Conservation (phyloP, 306 rosid species). For the Prinsepia uniflora region DNA sequence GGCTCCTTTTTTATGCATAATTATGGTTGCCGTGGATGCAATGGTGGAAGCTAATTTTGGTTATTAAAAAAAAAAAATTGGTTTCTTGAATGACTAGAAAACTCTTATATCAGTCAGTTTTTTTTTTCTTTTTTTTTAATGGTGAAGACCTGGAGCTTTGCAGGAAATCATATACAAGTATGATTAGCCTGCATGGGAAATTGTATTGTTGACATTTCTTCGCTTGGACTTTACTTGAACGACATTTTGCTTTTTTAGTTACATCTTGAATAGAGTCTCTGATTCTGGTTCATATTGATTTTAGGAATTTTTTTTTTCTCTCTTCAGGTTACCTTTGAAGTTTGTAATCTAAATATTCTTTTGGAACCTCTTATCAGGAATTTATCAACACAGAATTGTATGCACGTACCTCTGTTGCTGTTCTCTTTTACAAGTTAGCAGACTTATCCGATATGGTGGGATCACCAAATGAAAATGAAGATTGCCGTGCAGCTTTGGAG, state of each 20-base stretch:
- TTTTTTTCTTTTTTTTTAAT: not conserved
- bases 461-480: conserved; percentile 40
- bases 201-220: not conserved
- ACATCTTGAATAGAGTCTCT: not conserved
- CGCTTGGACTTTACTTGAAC: not conserved
- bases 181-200: not conserved
- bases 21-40: not conserved
- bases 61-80: not conserved
- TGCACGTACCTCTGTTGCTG: conserved; percentile 95
- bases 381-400: conserved; percentile 93
- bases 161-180: conserved; percentile 3
- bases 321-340: conserved; percentile 4
- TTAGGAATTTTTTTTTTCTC: not conserved
- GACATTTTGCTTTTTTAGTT: not conserved
- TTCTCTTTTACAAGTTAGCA: conserved; percentile 77
- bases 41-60: not conserved
- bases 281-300: conserved; percentile 5
- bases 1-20: not conserved
- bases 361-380: conserved; percentile 49
- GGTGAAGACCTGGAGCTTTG: not conserved
- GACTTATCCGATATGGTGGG: conserved; percentile 49
- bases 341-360: conserved; percentile 20
- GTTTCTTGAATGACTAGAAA: not conserved
- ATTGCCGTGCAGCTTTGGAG: conserved; percentile 50
- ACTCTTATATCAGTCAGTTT: not conserved